These are phyloP conservation scores for Didymella lethalis DNA, from an alignment of 2,329 filamentous ascomycete genomes.

Conservation along the genomic window DNA sequence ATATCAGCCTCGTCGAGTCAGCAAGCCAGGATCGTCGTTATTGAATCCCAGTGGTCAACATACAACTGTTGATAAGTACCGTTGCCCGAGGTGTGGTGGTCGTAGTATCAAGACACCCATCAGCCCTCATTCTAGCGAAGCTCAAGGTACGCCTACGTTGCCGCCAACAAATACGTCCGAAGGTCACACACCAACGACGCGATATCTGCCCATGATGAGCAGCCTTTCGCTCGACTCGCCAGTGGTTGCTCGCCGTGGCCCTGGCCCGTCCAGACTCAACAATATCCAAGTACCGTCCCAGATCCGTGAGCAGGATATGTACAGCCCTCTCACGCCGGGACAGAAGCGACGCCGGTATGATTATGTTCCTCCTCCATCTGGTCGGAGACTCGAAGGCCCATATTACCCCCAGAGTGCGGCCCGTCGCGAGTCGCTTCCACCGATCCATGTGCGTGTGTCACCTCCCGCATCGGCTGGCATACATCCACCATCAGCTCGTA, in stretches of 20 bases:
- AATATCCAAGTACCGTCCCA: conserved; percentile 39
- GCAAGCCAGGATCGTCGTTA: conserved; percentile 51
- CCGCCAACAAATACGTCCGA: conserved; percentile 49
- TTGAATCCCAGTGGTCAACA: conserved; percentile 43
- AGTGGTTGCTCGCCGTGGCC: conserved; percentile 31
- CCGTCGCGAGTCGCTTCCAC: conserved; percentile 47
- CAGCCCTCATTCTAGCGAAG: conserved; percentile 61
- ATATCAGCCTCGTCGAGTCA: conserved; percentile 78
- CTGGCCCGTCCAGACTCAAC: conserved; percentile 39
- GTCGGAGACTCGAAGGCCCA: conserved; percentile 65
- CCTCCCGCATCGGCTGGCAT: conserved; percentile 45
- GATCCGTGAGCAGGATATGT: conserved; percentile 34
- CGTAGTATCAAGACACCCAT: conserved; percentile 69
- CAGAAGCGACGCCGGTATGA: conserved; percentile 48
- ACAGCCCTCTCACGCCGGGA: conserved; percentile 46
- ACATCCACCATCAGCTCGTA: conserved; percentile 39
- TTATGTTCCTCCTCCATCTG: conserved; percentile 51
- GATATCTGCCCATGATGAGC: conserved; percentile 49
- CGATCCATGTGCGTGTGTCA: conserved; percentile 42
- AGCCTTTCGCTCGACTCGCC: conserved; percentile 53
- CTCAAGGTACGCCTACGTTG: conserved; percentile 51
- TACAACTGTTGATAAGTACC: conserved; percentile 54
- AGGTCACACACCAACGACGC: conserved; percentile 43
- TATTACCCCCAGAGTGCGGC: conserved; percentile 43
- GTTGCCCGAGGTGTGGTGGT: conserved; percentile 76